A percentile compares a stretch with the other conserved stretches of the same genome.
These are phyloP conservation scores for Solanum clarkiae DNA, from an alignment of 257 asterid species.

Conservation along the genomic window DNA sequence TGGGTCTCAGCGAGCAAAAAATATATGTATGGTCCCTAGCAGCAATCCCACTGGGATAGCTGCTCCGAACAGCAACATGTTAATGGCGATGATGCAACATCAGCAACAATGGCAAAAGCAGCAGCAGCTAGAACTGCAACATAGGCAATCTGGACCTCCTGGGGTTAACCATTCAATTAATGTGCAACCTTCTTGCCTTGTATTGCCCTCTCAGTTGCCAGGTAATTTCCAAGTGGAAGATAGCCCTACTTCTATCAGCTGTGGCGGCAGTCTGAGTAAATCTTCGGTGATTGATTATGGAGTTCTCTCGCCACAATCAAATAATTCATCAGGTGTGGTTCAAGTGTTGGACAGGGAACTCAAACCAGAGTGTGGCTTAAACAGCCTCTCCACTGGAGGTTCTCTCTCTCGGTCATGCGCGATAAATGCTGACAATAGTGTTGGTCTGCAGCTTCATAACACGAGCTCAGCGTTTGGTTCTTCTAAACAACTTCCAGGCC, in stretches of 20 bases:
- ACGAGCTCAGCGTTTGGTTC: slow-evolving; percentile 17
- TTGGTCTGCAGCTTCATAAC: slow-evolving; percentile 23
- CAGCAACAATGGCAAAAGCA: slow-evolving; percentile 20
- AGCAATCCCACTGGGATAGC: slow-evolving; percentile 17
- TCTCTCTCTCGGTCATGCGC: slow-evolving; percentile 30
- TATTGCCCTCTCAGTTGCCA: slow-evolving; percentile 51
- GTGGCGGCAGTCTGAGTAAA: slow-evolving; percentile 19
- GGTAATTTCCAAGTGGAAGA: slow-evolving; percentile 37
- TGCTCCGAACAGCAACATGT: slow-evolving; percentile 25
- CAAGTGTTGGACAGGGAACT: slow-evolving; percentile 22
- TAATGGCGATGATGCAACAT: slow-evolving; percentile 31
- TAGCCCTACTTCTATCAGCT: slow-evolving; percentile 28
- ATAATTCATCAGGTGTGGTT: slow-evolving; percentile 27
- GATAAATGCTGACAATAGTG: slow-evolving; percentile 18
- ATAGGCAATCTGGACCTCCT: slow-evolving; percentile 21
- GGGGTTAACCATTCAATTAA: slow-evolving; percentile 34
- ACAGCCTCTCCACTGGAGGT: slow-evolving; percentile 26
- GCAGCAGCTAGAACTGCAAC: slow-evolving; percentile 16
- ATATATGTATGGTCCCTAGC: slow-evolving; percentile 18
- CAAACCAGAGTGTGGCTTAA: slow-evolving; percentile 14
- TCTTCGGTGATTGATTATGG: slow-evolving; percentile 22
- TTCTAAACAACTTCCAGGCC: slow-evolving; percentile 12
- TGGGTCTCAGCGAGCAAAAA: slow-evolving; percentile 36
- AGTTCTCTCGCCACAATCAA: slow-evolving; percentile 24
- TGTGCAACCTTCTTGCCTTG: slow-evolving; percentile 75